Evolutionary conservation across 2,329 filamentous ascomycete species (phyloP).

Genomic region (Ophiocordyceps camponoti-floridani): DNA sequence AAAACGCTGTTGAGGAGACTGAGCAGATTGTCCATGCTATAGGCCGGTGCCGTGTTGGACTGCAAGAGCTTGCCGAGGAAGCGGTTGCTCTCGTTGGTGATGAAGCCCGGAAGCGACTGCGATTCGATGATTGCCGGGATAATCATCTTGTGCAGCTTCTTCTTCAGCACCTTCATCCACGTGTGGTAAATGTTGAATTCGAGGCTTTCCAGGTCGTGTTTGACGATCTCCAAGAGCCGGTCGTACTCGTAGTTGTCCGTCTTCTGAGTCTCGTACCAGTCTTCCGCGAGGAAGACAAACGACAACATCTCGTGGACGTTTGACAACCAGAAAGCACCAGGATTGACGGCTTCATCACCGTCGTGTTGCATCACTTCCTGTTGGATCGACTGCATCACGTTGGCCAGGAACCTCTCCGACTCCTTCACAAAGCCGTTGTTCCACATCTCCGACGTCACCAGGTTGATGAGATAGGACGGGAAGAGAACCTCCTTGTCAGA

Average conservation of each 20-base stretch:
- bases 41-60: constrained; percentile 79
- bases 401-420: constrained; percentile 94
- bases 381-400: constrained; percentile 99
- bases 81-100: constrained; percentile 94
- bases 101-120: constrained; percentile 92
- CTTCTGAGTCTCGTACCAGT: constrained; percentile 99
- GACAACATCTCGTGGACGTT: constrained; percentile 99
- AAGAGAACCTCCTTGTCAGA: constrained; percentile 98
- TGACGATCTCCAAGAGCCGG: constrained; percentile 91
- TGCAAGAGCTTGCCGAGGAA: constrained; percentile 95
- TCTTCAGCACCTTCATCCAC: constrained; percentile 99
- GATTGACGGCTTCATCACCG: constrained; percentile 91
- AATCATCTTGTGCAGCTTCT: constrained; percentile 99
- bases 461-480: constrained; percentile 95
- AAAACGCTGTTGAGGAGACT: constrained; percentile 93
- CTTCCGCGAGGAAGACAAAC: constrained; percentile 95
- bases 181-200: constrained; percentile 99
- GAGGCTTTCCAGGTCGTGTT: constrained; percentile 92
- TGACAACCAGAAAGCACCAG: constrained; percentile 94
- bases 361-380: constrained; percentile 99
- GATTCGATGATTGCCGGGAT: constrained; percentile 98
- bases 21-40: constrained; percentile 97
- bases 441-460: constrained; percentile 99
- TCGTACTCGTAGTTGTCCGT: constrained; percentile 99
- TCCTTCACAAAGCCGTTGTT: constrained; percentile 99